Base-by-base conservation (phyloP, 176 grass and related monocot species). In the Secale cereale region DNA sequence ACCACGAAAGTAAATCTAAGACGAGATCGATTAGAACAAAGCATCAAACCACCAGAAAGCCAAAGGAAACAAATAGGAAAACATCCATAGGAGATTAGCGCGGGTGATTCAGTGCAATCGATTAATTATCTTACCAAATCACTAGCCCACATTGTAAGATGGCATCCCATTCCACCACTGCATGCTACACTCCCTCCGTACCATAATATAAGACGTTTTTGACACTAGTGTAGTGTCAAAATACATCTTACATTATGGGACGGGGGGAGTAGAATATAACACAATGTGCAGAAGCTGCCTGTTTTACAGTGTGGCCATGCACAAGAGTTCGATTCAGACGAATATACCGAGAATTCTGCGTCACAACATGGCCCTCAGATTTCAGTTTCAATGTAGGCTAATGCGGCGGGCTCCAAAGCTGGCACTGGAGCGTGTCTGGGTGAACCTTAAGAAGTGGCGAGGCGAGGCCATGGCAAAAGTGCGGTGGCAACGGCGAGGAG, bases 341-440 rank as follows among this genome's bases (percentile, higher is more conserved):
- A 36, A 46, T 56, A 40, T 20, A 63, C 5, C 1, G 1, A 52
- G 60, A 60, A 39, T 4, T 68, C 6, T 19, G 36, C 5, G 13
- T 48, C 33, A 39, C 23, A 41, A 71, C 20, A 78, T 77, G 70
- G 48, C 62, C 86, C 70, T 85, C 87, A 77, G 70, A 54, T 84
- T 84, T 84, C 59, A 54, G 22, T 85, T 32, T 48, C 83, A 65
- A 72, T 40, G 20, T 11, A 86, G 31, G 54, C 56, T 70, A 65
- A 82, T 72, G 83, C 72, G 39, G 83, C 23, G 19, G 50, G 39
- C 39, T 72, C 43, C 79, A 43, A 73, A 35, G 54, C 79, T 82
- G 83, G 88, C 65, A 90, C 79, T 23, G 3, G 41, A 25, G 65
- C 31, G 50, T 17, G 54, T 65, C 40, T 37, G 4, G 22, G 28